A percentile compares a stretch with the other conserved stretches of the same genome.
phyloP scores from a whole-genome alignment of 2,329 filamentous ascomycete species.

The Tolypocladium guangdongense region DNA sequence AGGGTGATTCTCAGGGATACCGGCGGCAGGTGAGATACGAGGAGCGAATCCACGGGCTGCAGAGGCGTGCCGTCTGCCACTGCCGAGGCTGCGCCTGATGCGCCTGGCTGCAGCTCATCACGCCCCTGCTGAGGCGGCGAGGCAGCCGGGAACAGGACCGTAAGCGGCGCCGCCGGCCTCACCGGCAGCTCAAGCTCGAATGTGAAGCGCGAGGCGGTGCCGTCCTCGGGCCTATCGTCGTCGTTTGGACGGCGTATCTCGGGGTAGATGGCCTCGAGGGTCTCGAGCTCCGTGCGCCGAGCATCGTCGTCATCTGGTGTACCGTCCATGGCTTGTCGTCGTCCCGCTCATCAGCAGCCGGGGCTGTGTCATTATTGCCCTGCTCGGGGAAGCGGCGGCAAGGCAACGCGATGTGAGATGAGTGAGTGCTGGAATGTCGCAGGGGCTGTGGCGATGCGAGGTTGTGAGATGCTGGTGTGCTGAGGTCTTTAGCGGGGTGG shows the following conservation, averaged over 20 bases:
- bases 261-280: conserved; percentile 55
- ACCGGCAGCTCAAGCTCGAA: conserved; percentile 49
- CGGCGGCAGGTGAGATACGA: conserved; percentile 47
- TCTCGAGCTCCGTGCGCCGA: conserved; percentile 47
- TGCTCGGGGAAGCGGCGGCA: neutral
- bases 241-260: conserved; percentile 38
- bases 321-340: conserved; percentile 23
- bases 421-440: neutral
- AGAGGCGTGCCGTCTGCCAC: conserved; percentile 3
- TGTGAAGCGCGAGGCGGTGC: conserved; percentile 27
- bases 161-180: conserved; percentile 40
- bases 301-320: conserved; percentile 42
- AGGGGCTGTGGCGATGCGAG: neutral
- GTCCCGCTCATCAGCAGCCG: neutral
- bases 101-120: neutral
- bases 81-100: neutral
- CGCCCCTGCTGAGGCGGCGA: conserved; percentile 9
- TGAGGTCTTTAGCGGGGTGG: neutral
- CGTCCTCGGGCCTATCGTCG: conserved; percentile 6
- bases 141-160: conserved; percentile 44
- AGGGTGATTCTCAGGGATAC: conserved; percentile 42
- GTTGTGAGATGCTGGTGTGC: neutral
- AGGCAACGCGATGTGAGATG: neutral
- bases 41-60: conserved; percentile 30
- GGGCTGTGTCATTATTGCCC: conserved; percentile 1